Percentiles rank a stretch among this genome's conserved stretches.
Evolutionary conservation across 78 protist genomes (phyloP).

Genomic region (Diacronema lutheri): DNA sequence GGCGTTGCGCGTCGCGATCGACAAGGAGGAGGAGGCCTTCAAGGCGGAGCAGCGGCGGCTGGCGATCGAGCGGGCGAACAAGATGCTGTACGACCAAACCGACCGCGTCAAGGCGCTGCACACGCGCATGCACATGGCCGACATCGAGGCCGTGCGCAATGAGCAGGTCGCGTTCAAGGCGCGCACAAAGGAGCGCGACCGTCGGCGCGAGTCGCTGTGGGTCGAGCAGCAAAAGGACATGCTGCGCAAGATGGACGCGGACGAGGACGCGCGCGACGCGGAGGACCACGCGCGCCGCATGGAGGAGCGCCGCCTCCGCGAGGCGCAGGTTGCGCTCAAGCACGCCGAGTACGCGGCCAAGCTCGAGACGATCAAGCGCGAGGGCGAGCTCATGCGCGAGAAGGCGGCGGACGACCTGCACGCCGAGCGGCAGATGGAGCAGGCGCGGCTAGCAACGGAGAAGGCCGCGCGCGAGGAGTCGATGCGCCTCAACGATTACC

Average conservation of each 20-base stretch:
- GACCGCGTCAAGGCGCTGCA: slow-evolving; percentile 25
- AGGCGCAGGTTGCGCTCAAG: neutral
- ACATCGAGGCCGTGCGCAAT: neutral
- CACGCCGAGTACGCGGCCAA: too few species aligned
- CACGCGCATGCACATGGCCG: neutral
- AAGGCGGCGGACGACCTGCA: neutral
- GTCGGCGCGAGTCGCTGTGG: neutral
- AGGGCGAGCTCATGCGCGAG: neutral
- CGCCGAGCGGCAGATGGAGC: neutral
- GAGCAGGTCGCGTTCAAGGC: neutral
- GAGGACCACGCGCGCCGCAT: neutral
- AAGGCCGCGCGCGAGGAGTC: neutral
- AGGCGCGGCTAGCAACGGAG: neutral
- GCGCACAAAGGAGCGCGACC: neutral
- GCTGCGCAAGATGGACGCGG: slow-evolving; percentile 4
- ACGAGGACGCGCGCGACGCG: slow-evolving; percentile 16
- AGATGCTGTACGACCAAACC: slow-evolving; percentile 22
- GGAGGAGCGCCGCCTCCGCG: neutral
- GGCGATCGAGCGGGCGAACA: slow-evolving; percentile 18
- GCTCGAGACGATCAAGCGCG: neutral
- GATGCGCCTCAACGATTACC: neutral
- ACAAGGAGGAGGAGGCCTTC: neutral
- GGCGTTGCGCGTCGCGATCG: neutral
- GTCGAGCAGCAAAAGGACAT: neutral
- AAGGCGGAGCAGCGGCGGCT: slow-evolving; percentile 16